Conservation (phyloP, 164 flowering plant species). For the Warburgia ugandensis region DNA sequence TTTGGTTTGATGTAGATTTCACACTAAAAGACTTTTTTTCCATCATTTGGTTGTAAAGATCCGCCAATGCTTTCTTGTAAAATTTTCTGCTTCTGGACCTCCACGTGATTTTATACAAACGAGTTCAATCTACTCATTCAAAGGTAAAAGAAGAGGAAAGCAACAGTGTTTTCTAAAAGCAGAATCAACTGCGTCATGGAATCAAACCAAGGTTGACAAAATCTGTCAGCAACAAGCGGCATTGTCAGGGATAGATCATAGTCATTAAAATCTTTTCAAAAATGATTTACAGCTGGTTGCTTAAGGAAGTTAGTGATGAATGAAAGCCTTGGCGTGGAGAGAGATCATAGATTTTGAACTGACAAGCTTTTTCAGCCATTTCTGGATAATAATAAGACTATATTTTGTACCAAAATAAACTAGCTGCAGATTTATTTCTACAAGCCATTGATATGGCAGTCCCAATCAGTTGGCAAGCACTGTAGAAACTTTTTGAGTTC, state of each 20-base stretch:
- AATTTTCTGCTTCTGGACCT: constrained; percentile 81
- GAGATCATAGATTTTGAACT: too few species aligned
- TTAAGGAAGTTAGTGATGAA: background rate
- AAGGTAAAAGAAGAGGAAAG: background rate
- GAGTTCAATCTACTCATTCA: background rate
- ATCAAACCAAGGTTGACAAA: too few species aligned
- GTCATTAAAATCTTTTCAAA: too few species aligned
- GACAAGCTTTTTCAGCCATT: too few species aligned
- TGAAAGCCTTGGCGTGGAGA: background rate
- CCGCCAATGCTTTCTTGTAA: constrained; percentile 38
- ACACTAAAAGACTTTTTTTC: constrained; percentile 10
- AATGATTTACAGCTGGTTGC: background rate
- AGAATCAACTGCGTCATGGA: too few species aligned
- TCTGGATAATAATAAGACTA: too few species aligned
- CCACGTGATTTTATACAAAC: background rate
- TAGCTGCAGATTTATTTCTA: too few species aligned
- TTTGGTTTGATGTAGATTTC: constrained; percentile 6
- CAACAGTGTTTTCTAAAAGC: background rate
- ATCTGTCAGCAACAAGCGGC: too few species aligned
- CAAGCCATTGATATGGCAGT: background rate
- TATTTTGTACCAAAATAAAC: too few species aligned
- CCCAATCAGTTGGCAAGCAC: background rate
- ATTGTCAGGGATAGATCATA: too few species aligned
- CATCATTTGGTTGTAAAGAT: constrained; percentile 21
- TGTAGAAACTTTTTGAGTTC: background rate